Evolutionary conservation across 176 grass and related monocot species (phyloP).

Genomic region (Thinopyrum elongatum): DNA sequence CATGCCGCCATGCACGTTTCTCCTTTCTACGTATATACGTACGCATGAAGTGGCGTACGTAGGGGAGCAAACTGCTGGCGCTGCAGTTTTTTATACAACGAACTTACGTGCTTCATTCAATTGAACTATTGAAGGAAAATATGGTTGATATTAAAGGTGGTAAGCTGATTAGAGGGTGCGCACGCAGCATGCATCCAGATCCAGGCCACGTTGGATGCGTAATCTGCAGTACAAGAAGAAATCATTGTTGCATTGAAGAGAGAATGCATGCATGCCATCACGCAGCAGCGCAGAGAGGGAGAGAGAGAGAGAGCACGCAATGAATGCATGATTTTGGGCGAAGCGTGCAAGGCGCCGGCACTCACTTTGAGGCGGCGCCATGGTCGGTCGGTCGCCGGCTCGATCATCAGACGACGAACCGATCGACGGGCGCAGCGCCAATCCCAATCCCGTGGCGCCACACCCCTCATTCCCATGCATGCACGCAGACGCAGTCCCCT

Average conservation of each 20-base stretch:
- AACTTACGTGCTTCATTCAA: no score
- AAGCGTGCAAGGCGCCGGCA: constrained; percentile 56
- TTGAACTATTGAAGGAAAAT: no score
- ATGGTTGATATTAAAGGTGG: no score
- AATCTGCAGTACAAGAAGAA: not conserved
- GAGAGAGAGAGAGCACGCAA: no score
- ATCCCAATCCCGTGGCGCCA: constrained; percentile 28
- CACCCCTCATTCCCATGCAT: not conserved
- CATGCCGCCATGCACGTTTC: not conserved
- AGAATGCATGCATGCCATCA: not conserved
- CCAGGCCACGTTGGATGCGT: not conserved
- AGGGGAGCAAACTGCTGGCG: not conserved
- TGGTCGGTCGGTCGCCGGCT: not conserved
- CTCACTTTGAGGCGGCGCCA: constrained; percentile 46
- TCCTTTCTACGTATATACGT: not conserved
- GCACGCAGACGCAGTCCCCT: not conserved
- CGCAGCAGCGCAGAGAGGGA: not conserved
- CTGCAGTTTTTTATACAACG: no score
- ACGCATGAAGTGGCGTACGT: not conserved
- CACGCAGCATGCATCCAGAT: not conserved
- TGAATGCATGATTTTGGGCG: constrained; percentile 44
- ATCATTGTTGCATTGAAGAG: constrained; percentile 34
- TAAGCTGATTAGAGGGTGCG: not conserved
- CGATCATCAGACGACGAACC: not conserved
- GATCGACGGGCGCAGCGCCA: constrained; percentile 8